Evolutionary conservation across 768 basidiomycete species (phyloP).

Genomic region (Rhodocollybia butyracea): DNA sequence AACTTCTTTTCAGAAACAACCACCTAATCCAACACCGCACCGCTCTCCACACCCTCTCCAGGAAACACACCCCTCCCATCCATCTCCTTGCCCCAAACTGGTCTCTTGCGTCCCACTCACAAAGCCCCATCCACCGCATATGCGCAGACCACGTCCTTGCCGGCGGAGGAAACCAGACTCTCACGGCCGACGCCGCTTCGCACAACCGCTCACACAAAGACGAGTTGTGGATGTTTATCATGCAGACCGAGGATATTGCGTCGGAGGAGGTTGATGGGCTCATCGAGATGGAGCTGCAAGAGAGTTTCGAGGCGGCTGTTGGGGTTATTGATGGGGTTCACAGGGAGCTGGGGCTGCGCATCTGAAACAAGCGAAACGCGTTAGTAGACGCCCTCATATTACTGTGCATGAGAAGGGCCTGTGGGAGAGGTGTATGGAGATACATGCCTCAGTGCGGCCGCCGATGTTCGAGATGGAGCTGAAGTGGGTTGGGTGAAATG

Average conservation of each 20-base stretch:
- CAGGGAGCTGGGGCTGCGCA: slow-evolving; percentile 46
- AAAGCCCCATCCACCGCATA: slow-evolving; percentile 63
- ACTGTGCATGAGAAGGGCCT: slow-evolving; percentile 62
- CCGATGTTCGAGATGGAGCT: slow-evolving; percentile 63
- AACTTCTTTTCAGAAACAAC: slow-evolving; percentile 61
- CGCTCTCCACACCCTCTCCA: slow-evolving; percentile 56
- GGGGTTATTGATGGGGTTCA: slow-evolving; percentile 57
- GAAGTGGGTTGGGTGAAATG: slow-evolving; percentile 68
- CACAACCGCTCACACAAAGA: slow-evolving; percentile 62
- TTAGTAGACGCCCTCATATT: slow-evolving; percentile 71
- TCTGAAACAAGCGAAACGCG: slow-evolving; percentile 42
- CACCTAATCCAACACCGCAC: slow-evolving; percentile 77
- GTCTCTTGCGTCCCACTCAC: slow-evolving; percentile 51
- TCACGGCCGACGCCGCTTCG: slow-evolving; percentile 55
- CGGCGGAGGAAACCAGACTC: slow-evolving; percentile 79
- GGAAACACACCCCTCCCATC: slow-evolving; percentile 44
- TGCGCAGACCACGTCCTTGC: slow-evolving; percentile 70
- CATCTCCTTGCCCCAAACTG: slow-evolving; percentile 84
- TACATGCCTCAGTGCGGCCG: slow-evolving; percentile 34
- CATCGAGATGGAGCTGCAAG: slow-evolving; percentile 64
- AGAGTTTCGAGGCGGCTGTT: slow-evolving; percentile 53
- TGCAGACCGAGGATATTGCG: slow-evolving; percentile 55
- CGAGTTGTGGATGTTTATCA: slow-evolving; percentile 83
- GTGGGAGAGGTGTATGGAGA: slow-evolving; percentile 47
- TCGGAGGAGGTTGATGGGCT: slow-evolving; percentile 61